Evolutionary conservation across 1,284 basidiomycete species (phyloP).

Genomic region (Rhodotorula glutinis): DNA sequence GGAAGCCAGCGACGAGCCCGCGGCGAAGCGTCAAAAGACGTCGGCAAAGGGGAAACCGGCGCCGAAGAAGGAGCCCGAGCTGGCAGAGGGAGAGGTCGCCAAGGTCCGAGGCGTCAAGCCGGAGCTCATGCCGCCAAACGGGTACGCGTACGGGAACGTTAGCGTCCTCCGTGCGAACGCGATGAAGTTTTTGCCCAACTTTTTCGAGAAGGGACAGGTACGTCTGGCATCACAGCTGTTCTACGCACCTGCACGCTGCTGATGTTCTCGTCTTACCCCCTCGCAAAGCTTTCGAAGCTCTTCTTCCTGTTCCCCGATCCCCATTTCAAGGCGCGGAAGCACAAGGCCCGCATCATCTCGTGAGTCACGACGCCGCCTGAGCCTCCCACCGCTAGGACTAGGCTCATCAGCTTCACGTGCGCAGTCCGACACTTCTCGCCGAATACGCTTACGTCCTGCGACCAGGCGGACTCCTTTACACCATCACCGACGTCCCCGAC

Average conservation of each 20-base stretch:
- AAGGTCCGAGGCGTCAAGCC: conserved; percentile 27
- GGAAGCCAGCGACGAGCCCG: conserved; percentile 19
- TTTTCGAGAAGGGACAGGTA: conserved; percentile 81
- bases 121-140: conserved; percentile 48
- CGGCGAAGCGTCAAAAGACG: conserved; percentile 19
- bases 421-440: conserved; percentile 73
- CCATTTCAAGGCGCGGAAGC: conserved; percentile 96
- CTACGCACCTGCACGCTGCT: background rate
- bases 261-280: too few relatives aligned
- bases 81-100: conserved; percentile 12
- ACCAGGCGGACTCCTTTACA: conserved; percentile 91
- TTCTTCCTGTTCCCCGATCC: conserved; percentile 99
- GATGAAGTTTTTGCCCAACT: conserved; percentile 99
- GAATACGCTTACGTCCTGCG: conserved; percentile 88
- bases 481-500: conserved; percentile 94
- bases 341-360: conserved; percentile 68
- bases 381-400: background rate
- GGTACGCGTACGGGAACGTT: conserved; percentile 74
- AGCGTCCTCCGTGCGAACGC: conserved; percentile 78
- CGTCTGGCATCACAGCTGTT: conserved; percentile 22
- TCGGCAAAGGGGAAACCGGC: background rate
- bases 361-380: conserved; percentile 1
- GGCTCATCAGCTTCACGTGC: background rate
- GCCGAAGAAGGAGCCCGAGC: conserved; percentile 16
- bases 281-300: conserved; percentile 66